Evolutionary conservation across 2,329 filamentous ascomycete species (phyloP).

Genomic region (Aschersonia sp.): DNA sequence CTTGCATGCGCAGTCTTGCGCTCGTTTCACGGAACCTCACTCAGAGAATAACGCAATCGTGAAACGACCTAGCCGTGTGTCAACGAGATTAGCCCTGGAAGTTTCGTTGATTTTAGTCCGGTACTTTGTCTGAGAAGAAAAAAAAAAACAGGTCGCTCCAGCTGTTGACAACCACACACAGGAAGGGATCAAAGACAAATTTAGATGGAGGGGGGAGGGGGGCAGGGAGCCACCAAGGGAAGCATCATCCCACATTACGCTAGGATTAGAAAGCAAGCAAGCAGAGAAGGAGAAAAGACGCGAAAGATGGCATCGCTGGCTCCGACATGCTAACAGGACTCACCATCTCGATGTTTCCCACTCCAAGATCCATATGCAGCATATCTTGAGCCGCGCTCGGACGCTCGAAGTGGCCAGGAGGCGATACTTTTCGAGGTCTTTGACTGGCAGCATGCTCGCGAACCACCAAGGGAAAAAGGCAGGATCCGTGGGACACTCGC

Average conservation of each 20-base stretch:
- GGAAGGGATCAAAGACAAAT: neutral
- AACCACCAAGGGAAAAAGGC: slow-evolving; percentile 83
- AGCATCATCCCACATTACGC: neutral
- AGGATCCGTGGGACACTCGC: slow-evolving; percentile 62
- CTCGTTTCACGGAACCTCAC: slow-evolving; percentile 1
- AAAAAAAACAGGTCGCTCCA: too few relatives aligned
- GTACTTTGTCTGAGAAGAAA: too few relatives aligned
- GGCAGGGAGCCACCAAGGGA: neutral
- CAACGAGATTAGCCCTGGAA: slow-evolving; percentile 13
- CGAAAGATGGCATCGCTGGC: too few relatives aligned
- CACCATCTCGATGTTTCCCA: slow-evolving; percentile 60
- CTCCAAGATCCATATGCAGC: slow-evolving; percentile 61
- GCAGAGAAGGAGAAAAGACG: too few relatives aligned
- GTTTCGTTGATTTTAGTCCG: neutral
- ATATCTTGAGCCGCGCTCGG: slow-evolving; percentile 68
- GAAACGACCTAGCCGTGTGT: slow-evolving; percentile 14
- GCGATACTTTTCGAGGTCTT: slow-evolving; percentile 65
- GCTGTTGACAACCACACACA: too few relatives aligned
- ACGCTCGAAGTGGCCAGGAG: slow-evolving; percentile 63
- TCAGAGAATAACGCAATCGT: slow-evolving; percentile 17
- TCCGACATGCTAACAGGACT: slow-evolving; percentile 17
- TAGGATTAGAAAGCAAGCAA: too few relatives aligned
- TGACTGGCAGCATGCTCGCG: slow-evolving; percentile 63
- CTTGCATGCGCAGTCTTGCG: too few relatives aligned
- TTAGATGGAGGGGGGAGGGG: neutral